These are phyloP conservation scores for Cicer yamashitae DNA, from an alignment of 306 rosid species.

Conservation along the genomic window DNA sequence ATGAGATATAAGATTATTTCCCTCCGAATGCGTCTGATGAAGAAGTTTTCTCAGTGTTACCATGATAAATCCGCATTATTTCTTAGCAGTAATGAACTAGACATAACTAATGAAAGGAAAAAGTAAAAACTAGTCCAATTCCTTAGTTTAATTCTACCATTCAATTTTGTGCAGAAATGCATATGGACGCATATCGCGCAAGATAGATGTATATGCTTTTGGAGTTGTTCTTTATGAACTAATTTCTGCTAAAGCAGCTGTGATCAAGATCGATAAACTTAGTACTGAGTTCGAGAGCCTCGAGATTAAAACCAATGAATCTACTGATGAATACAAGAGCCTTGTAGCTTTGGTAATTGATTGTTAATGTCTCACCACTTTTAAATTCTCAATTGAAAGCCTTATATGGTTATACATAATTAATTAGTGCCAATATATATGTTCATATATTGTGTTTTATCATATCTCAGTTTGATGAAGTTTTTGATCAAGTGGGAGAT, in stretches of 20 bases:
- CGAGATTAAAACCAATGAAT: not conserved
- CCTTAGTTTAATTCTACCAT: not conserved
- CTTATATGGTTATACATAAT: not conserved
- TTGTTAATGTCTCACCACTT: not conserved
- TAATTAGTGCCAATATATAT: not conserved
- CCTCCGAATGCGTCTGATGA: not conserved
- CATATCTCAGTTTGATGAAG: slow-evolving; percentile 72
- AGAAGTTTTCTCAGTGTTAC: not conserved
- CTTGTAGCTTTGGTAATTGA: slow-evolving; percentile 67
- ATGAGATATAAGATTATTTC: too few species aligned
- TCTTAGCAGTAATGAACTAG: not conserved
- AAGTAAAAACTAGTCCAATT: not conserved
- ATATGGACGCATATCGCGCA: slow-evolving; percentile 77
- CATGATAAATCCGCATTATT: not conserved
- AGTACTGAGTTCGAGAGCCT: not conserved
- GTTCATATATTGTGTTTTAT: slow-evolving; percentile 10
- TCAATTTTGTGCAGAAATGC: slow-evolving; percentile 67
- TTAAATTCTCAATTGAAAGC: not conserved
- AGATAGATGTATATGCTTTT: slow-evolving; percentile 85
- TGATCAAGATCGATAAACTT: slow-evolving; percentile 42
- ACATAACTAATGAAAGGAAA: not conserved
- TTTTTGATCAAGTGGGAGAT: slow-evolving; percentile 52
- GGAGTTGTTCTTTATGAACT: slow-evolving; percentile 93
- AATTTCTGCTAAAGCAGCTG: slow-evolving; percentile 85
- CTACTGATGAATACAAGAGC: not conserved